Conservation (phyloP, 306 rosid species). For the Prunus fruticosa region DNA sequence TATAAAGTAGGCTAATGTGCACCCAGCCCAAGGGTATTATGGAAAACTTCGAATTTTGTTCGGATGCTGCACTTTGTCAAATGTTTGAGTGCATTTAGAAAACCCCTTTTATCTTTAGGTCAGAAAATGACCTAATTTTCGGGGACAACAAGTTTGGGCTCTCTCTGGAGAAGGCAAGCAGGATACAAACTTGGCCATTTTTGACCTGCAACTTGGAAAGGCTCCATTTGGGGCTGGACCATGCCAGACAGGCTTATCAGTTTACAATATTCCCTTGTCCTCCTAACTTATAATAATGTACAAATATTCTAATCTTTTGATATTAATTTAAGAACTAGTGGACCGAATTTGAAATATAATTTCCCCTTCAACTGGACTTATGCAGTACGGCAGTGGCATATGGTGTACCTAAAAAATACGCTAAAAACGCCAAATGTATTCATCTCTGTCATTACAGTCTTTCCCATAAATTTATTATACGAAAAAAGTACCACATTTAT, state of each 20-base stretch:
- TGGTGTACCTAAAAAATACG: not conserved
- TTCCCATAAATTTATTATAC: not conserved
- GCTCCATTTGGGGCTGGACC: not conserved
- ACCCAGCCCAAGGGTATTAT: not conserved
- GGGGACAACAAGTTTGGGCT: not conserved
- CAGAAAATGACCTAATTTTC: not conserved
- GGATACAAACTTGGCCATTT: not conserved
- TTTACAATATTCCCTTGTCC: not conserved
- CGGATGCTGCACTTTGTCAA: not conserved
- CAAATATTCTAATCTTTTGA: not conserved
- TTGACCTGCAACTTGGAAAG: not conserved
- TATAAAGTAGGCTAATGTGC: too few species aligned
- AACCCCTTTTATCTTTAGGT: not conserved
- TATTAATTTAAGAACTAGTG: not conserved
- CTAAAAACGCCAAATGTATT: not conserved
- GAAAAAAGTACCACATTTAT: not conserved
- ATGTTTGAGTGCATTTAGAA: not conserved
- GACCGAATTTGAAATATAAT: not conserved
- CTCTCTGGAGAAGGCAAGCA: not conserved
- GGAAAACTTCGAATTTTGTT: not conserved
- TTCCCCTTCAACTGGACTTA: conserved; percentile 1
- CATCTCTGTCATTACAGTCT: not conserved
- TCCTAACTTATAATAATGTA: not conserved
- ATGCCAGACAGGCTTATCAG: conserved; percentile 13
- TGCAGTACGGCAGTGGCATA: not conserved